Base-by-base conservation (phyloP, 805 yeast species). In the Pichia thaimueangensis region DNA sequence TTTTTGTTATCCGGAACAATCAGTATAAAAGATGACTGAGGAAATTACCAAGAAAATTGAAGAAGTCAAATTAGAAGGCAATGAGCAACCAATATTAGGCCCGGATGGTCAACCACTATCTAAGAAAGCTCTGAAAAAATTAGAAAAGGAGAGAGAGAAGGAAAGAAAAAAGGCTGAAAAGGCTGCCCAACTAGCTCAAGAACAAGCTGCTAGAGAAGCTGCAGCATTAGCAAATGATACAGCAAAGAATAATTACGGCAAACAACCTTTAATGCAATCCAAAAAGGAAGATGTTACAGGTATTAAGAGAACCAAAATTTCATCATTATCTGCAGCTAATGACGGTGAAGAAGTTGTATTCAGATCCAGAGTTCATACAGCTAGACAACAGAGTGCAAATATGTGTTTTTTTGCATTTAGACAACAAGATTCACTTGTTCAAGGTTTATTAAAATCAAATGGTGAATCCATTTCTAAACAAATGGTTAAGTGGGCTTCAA, bases 301-400 rank as follows among this genome's bases (percentile, higher is more conserved):
- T 35, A 69, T 71, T 41, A 58, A 67, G 53, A 79, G 97, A 65
- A 63, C 74, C 46, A 64, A 76, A 51, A 69, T 93, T 54, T 58
- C 63, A 38, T 69, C 72, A 30, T 69, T 85, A 54, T 69, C 76
- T 47, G 74, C 78, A 43, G 74, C 74, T 21, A 69, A 74, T 47
- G 95, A 80, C 49, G 95, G 91, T 45, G 74, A 80, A 54, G 77
- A 78, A 52, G 85, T 93, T 43, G 71, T 84, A 12, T 79, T 94
- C 70, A 81, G 98, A 68, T 97, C 97, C 36, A 80, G 99, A 69
- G 75, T 89, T 35, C 97, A 93, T 66, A 87, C 80, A 48, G 76
- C 91, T 12, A 85, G 99, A 71, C 84, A 87, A 60, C 97, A 91
- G 65, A 95, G 96, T 64, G 95, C 95, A 57, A 88, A 94, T 51